Base-by-base conservation (phyloP, 352 stramenopile species). In the Phytopythium mirpurense region DNA sequence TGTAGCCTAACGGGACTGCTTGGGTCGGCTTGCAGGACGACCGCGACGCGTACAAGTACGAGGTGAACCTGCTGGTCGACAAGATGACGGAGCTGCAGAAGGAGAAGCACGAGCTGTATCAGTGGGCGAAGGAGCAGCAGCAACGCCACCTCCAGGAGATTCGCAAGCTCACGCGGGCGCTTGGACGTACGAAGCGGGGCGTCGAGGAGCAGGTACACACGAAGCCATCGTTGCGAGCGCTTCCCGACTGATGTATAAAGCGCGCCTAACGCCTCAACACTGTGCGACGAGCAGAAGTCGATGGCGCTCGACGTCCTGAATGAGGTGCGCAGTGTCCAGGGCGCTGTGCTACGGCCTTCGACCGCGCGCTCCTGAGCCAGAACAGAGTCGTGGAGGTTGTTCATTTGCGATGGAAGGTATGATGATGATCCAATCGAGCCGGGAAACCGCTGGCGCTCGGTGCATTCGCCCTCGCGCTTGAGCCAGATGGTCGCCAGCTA, bases 81-180 rank as follows among this genome's bases (percentile, higher is more conserved):
- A 88, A 88, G 34, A 72, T 90, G 63, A 73, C 74, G 2, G 60
- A 68, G 41, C 56, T 89, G 12, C 76, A 90, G 54, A 74, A 74
- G 48, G 78, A 93, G 23, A 90, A 90, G 51, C 68, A 86, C 55
- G 83, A 85, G 11, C 50, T 93, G 24, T 90, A 78, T 54, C 10
- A 76, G 0, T 93, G 78, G 78, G 63, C 78, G 12, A 84, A 85
- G 18, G 62, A 85, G 38, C 74, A 93, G 60, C 83, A 93, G 51
- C 78, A 88, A 26, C 60, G 61, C 21, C 78, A 90, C 21, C 51
- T 93, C 1, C 78, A 90, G 29, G 83, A 93, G 54, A 90, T 93
- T 37, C 78, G 80, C n/a, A 93, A 93, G 52, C 73, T 93, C 32
- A 90, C 83, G 9, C 62, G 83, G 10, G 72, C 80, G 18, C 61